Percentiles rank a stretch among this genome's conserved stretches.
phyloP scores from a whole-genome alignment of 2,329 filamentous ascomycete species.

The Graphium sp. region DNA sequence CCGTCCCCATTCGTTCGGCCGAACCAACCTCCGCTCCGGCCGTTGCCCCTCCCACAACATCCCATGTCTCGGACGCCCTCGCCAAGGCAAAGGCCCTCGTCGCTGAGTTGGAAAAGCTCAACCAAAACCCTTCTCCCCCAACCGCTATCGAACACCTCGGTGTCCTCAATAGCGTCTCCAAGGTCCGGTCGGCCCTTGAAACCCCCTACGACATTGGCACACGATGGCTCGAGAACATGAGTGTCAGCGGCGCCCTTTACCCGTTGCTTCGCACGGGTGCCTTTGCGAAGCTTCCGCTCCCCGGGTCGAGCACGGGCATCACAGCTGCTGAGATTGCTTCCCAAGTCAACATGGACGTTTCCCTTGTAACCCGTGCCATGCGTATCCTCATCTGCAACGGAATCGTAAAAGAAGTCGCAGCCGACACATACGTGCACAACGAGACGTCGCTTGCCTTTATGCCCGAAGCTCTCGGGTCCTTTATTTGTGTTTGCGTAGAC shows the following conservation, averaged over 20 bases:
- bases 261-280: constrained; percentile 7
- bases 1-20: too few species aligned
- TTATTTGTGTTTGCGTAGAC: constrained; percentile 15
- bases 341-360: constrained; percentile 11
- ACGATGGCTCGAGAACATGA: constrained; percentile 9
- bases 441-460: constrained; percentile 12
- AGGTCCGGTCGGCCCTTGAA: constrained; percentile 8
- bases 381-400: constrained; percentile 14
- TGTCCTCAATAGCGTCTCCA: constrained; percentile 8
- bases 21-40: too few species aligned
- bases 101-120: constrained; percentile 9
- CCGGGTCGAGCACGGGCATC: constrained; percentile 3
- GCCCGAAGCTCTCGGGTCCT: constrained; percentile 12
- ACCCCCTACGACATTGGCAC: constrained; percentile 8
- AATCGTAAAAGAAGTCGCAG: constrained; percentile 12
- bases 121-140: constrained; percentile 6
- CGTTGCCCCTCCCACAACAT: too few species aligned
- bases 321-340: constrained; percentile 8
- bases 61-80: constrained; percentile 11
- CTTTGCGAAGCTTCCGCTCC: constrained; percentile 7
- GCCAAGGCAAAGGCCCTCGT: constrained; percentile 11
- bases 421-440: constrained; percentile 15
- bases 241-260: constrained; percentile 8
- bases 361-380: constrained; percentile 14
- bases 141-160: constrained; percentile 5